These are phyloP conservation scores for Wallacemonas collosoma DNA, from an alignment of 208 protist genomes.

Conservation along the genomic window DNA sequence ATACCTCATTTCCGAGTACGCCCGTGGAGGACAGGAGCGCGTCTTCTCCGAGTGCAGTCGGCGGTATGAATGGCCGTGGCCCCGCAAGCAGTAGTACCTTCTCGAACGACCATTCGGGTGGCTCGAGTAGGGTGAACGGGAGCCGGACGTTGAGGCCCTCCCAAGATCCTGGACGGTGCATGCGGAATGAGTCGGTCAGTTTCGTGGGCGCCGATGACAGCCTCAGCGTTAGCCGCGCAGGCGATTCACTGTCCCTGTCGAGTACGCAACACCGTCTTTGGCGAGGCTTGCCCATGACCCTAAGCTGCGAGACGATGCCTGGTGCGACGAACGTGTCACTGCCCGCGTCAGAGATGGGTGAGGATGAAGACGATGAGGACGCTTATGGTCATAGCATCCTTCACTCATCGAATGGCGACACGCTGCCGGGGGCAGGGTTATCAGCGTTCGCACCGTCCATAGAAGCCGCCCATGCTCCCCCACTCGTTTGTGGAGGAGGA, in stretches of 20 bases:
- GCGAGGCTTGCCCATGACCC: background rate
- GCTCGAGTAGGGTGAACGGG: no score
- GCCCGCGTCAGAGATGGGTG: background rate
- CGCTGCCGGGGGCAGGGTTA: background rate
- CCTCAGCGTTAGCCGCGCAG: background rate
- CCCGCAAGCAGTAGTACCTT: background rate
- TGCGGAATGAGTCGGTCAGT: background rate
- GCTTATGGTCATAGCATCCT: slow-evolving; percentile 1
- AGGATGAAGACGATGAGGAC: slow-evolving; percentile 1
- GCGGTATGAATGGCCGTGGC: slow-evolving; percentile 2
- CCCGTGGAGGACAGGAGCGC: slow-evolving; percentile 1
- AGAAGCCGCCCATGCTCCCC: no score
- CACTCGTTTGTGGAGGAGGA: no score
- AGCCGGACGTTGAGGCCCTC: no score
- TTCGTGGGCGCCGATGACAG: slow-evolving; percentile 4
- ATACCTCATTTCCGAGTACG: slow-evolving; percentile 27
- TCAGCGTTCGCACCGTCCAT: no score
- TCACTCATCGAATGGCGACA: background rate
- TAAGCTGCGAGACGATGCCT: slow-evolving; percentile 18
- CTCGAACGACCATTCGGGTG: no score
- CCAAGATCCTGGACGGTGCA: no score
- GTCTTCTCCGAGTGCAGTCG: background rate
- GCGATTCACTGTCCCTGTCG: slow-evolving; percentile 5
- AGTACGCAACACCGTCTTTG: background rate
- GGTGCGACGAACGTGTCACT: slow-evolving; percentile 13